These are phyloP conservation scores for Albugo candida DNA, from an alignment of 352 stramenopile species.

Conservation along the genomic window DNA sequence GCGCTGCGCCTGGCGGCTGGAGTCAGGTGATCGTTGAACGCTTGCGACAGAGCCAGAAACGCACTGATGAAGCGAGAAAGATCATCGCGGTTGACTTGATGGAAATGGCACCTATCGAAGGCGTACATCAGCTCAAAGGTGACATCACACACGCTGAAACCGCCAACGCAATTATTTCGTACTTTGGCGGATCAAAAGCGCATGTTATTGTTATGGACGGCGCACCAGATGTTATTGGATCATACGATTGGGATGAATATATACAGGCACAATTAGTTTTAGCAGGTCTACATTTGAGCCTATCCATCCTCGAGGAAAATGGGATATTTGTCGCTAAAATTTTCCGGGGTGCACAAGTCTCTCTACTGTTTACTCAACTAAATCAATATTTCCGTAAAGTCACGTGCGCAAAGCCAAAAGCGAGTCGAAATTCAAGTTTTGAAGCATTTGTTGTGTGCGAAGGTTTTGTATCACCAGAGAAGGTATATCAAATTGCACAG, in stretches of 20 bases:
- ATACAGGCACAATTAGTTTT: slow-evolving; percentile 64
- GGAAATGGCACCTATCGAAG: slow-evolving; percentile 94
- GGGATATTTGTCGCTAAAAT: slow-evolving; percentile 75
- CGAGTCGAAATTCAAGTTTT: slow-evolving; percentile 69
- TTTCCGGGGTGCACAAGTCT: slow-evolving; percentile 66
- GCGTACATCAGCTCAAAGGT: slow-evolving; percentile 49
- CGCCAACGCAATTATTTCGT: slow-evolving; percentile 44
- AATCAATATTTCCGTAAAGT: slow-evolving; percentile 45
- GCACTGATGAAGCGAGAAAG: slow-evolving; percentile 3
- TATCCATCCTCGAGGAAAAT: slow-evolving; percentile 43
- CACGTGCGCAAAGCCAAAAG: slow-evolving; percentile 68
- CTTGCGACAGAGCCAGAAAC: slow-evolving; percentile 14
- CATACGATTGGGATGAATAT: slow-evolving; percentile 71
- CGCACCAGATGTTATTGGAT: slow-evolving; percentile 90
- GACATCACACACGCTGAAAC: slow-evolving; percentile 71
- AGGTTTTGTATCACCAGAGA: slow-evolving; percentile 26
- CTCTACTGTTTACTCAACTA: slow-evolving; percentile 50
- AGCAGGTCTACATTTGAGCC: slow-evolving; percentile 55
- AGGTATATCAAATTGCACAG: slow-evolving; percentile 30
- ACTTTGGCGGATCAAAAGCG: slow-evolving; percentile 63
- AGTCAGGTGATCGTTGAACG: slow-evolving; percentile 71
- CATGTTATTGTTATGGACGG: slow-evolving; percentile 98
- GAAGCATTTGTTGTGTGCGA: slow-evolving; percentile 69
- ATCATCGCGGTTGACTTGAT: slow-evolving; percentile 76
- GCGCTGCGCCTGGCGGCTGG: slow-evolving; percentile 66